A percentile compares a stretch with the other conserved stretches of the same genome.
Conservation (phyloP, 768 basidiomycete species). For the Calocybe gangraenosa region DNA sequence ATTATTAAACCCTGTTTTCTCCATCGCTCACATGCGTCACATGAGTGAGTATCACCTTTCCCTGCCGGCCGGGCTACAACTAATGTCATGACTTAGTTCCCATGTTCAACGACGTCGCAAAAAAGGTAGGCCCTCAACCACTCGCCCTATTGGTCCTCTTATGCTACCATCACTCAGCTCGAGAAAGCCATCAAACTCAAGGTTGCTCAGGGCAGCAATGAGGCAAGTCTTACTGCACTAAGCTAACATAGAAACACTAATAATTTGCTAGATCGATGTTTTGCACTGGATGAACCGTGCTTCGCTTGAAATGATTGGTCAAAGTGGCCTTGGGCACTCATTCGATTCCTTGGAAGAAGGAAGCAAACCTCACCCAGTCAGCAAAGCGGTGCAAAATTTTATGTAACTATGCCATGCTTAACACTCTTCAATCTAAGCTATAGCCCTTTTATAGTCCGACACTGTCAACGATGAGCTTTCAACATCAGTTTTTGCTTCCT, state of each 20-base stretch:
- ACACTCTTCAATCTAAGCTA: slow-evolving; percentile 1
- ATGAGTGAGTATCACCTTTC: slow-evolving; percentile 1
- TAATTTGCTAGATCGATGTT: slow-evolving; percentile 11
- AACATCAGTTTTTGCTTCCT: slow-evolving; percentile 12
- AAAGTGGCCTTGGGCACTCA: slow-evolving; percentile 15
- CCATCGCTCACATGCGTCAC: slow-evolving; percentile 6
- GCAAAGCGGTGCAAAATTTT: slow-evolving; percentile 5
- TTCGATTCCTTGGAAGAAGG: slow-evolving; percentile 14
- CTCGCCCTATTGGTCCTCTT: too few relatives aligned
- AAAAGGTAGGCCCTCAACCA: background rate
- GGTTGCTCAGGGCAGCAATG: slow-evolving; percentile 8
- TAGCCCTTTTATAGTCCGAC: background rate
- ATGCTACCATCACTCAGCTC: too few relatives aligned
- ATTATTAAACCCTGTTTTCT: slow-evolving; percentile 12
- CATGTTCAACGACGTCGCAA: slow-evolving; percentile 10
- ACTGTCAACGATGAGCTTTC: slow-evolving; percentile 5
- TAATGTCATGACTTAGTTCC: background rate
- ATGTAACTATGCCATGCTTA: slow-evolving; percentile 8
- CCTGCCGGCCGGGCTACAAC: background rate
- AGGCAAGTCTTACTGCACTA: slow-evolving; percentile 6
- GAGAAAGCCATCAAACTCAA: slow-evolving; percentile 3
- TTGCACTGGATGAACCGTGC: slow-evolving; percentile 14
- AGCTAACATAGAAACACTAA: background rate
- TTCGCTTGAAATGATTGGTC: slow-evolving; percentile 14
- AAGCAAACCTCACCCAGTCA: slow-evolving; percentile 2